phyloP scores from a whole-genome alignment of 805 yeast species.

The Starmera amethionina region DNA sequence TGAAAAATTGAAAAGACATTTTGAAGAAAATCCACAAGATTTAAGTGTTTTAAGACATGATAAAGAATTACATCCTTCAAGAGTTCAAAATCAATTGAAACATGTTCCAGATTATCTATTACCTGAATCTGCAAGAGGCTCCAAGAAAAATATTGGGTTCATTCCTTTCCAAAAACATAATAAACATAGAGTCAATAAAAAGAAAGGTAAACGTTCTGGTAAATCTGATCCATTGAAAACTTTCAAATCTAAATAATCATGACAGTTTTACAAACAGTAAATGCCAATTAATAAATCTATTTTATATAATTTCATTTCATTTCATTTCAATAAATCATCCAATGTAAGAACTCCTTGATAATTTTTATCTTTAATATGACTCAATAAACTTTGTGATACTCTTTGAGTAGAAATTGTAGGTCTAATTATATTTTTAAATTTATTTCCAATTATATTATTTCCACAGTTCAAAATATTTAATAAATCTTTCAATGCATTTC shows the following conservation, averaged over 20 bases:
- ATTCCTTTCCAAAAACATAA: constrained; percentile 56
- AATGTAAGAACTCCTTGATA: constrained; percentile 51
- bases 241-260: constrained; percentile 25
- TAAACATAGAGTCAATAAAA: constrained; percentile 27
- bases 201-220: constrained; percentile 20
- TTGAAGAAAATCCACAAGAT: constrained; percentile 96
- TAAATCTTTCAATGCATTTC: constrained; percentile 32
- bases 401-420: constrained; percentile 59
- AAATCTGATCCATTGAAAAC: constrained; percentile 60
- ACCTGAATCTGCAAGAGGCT: constrained; percentile 65
- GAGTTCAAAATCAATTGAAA: constrained; percentile 78
- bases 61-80: constrained; percentile 72
- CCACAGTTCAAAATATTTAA: constrained; percentile 34
- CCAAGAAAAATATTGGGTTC: constrained; percentile 50
- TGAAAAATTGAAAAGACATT: constrained; percentile 85
- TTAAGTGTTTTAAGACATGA: constrained; percentile 84
- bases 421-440: constrained; percentile 39
- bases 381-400: constrained; percentile 52
- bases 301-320: background rate
- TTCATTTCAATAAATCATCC: constrained; percentile 32
- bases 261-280: background rate
- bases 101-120: constrained; percentile 87
- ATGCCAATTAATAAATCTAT: background rate
- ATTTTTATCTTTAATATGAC: constrained; percentile 38
- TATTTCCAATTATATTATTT: constrained; percentile 31